Evolutionary conservation across 768 basidiomycete species (phyloP), one percentile per base, ranked within the genome.

Genomic region (Lactifluus pinguis): DNA sequence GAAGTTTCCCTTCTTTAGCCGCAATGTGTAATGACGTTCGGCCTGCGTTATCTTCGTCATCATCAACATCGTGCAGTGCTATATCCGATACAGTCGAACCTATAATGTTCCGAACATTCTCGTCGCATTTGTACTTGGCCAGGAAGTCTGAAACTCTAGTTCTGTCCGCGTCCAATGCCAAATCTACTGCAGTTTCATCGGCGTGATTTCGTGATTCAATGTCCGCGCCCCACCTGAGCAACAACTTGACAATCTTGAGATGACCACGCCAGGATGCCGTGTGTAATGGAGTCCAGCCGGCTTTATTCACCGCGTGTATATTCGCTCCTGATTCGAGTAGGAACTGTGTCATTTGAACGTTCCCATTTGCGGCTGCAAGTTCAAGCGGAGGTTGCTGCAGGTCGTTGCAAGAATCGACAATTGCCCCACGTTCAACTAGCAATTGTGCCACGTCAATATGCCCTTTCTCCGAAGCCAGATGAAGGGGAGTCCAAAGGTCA

Each of bases 231-330:
- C 11, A 9, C 1, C 3, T 11, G 13, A 62, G 38, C 29, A 62
- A 29, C 25, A 59, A 10, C 25, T 14, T 6, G 1, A 41, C 61
- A 9, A 59, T 32, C 0, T 34, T 21, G 1, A 52, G 21, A 29
- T 59, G 38, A 6, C 61, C 56, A 2, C 17, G 36, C 3, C 2
- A 6, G 9, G 57, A 52, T n/a, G 61, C 61, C 4, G 29, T n/a
- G 21, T 62, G 50, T 19, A 62, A 39, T 13, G 49, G 49, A 13
- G 56, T 62, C 30, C 48, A 34, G 52, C 52, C 61, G 4, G 11
- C 13, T 34, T 17, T 25, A 19, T 59, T 34, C 1, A 8, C 13
- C 4, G 44, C 5, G 4, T 48, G 15, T 11, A 61, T 6, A 11
- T 61, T 30, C 25, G 60, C 25, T 25, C 25, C 25, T 25, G 25